These are phyloP conservation scores for Lolium perenne DNA, from an alignment of 176 grass and related monocot genomes.

Conservation along the genomic window DNA sequence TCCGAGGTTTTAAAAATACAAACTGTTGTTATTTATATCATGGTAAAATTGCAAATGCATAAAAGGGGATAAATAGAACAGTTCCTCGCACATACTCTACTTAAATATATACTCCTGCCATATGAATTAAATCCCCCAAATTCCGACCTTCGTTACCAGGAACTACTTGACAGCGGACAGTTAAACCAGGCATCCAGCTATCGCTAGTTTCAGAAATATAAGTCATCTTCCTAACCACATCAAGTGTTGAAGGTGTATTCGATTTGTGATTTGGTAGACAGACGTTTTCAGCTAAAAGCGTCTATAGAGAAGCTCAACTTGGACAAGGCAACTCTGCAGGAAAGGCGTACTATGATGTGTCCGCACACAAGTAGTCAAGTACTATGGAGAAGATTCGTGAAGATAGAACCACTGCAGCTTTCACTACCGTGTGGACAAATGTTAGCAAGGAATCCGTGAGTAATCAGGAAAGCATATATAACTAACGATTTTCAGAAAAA, in stretches of 20 bases:
- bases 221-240: neutral
- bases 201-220: neutral
- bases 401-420: constrained; percentile 21
- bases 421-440: constrained; percentile 26
- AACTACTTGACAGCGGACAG: neutral
- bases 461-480: neutral
- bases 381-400: constrained; percentile 9
- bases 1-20: too few species aligned
- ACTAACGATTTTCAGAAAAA: neutral
- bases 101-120: too few species aligned
- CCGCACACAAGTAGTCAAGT: constrained; percentile 19
- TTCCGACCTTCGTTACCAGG: neutral
- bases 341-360: neutral
- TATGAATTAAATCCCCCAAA: neutral
- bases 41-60: too few species aligned
- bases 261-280: neutral
- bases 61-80: too few species aligned
- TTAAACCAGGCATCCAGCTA: neutral
- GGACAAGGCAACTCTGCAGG: constrained; percentile 17
- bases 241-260: neutral
- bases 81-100: too few species aligned
- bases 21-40: too few species aligned
- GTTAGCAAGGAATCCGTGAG: constrained; percentile 2
- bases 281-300: constrained; percentile 33
- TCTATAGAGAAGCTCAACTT: constrained; percentile 28